A percentile compares a stretch with the other conserved stretches of the same genome.
Evolutionary conservation across 169 alveolate genomes (phyloP).

Genomic region (Plasmodium falciparum): DNA sequence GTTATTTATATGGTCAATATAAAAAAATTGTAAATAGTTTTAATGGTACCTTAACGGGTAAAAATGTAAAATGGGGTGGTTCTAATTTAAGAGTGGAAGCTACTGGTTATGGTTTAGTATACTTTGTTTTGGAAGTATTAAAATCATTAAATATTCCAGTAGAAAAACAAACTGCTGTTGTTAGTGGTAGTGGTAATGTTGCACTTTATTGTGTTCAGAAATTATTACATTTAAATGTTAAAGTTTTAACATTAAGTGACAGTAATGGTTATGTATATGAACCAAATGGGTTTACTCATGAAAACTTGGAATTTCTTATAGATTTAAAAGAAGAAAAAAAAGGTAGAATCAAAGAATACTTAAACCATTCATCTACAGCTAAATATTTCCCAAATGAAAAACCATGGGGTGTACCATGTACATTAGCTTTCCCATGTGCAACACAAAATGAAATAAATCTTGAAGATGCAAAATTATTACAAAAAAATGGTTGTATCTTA

Average conservation of each 20-base stretch:
- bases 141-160: slow-evolving; percentile 74
- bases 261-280: slow-evolving; percentile 84
- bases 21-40: slow-evolving; percentile 80
- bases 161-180: slow-evolving; percentile 82
- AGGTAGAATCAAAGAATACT: slow-evolving; percentile 80
- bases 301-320: slow-evolving; percentile 78
- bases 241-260: slow-evolving; percentile 87
- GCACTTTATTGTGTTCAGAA: slow-evolving; percentile 89
- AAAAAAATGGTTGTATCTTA: slow-evolving; percentile 78
- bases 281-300: slow-evolving; percentile 84
- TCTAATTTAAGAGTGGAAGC: slow-evolving; percentile 90
- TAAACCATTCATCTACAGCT: slow-evolving; percentile 78
- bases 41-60: slow-evolving; percentile 90
- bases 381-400: slow-evolving; percentile 78
- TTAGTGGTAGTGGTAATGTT: slow-evolving; percentile 92
- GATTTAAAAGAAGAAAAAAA: slow-evolving; percentile 79
- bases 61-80: slow-evolving; percentile 90
- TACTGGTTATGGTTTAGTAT: slow-evolving; percentile 91
- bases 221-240: slow-evolving; percentile 86
- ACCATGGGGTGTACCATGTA: slow-evolving; percentile 84
- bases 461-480: slow-evolving; percentile 83
- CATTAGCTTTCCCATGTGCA: slow-evolving; percentile 91
- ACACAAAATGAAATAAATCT: slow-evolving; percentile 88
- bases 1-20: slow-evolving; percentile 91
- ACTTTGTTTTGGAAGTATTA: slow-evolving; percentile 85